Percentiles rank a stretch among this genome's conserved stretches.
Conservation (phyloP, 2,329 filamentous ascomycete genomes). For the Hypomyces perniciosus region DNA sequence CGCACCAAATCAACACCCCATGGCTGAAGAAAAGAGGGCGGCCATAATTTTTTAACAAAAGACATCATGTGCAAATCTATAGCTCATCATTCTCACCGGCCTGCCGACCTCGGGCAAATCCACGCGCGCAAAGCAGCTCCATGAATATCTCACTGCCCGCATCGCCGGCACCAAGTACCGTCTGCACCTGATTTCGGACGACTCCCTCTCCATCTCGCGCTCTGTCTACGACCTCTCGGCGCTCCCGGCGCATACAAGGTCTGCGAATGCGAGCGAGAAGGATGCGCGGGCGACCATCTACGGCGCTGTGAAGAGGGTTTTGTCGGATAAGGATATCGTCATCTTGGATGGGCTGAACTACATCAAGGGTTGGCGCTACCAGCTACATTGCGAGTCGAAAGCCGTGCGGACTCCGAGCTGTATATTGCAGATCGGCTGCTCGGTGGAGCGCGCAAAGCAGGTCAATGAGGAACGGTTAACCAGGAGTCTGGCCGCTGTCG, state of each 20-base stretch:
- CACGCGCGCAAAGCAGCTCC: conserved; percentile 59
- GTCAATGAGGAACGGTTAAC: conserved; percentile 57
- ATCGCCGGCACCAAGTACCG: conserved; percentile 51
- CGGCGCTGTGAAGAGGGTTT: conserved; percentile 69
- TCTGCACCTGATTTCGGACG: conserved; percentile 69
- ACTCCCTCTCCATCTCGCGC: conserved; percentile 62
- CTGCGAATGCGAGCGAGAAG: conserved; percentile 71
- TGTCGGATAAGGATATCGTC: conserved; percentile 68
- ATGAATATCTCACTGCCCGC: conserved; percentile 55
- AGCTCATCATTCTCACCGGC: conserved; percentile 64
- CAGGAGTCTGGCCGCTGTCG: conserved; percentile 5
- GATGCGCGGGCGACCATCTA: conserved; percentile 72
- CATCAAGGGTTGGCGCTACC: conserved; percentile 86
- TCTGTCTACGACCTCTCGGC: conserved; percentile 63
- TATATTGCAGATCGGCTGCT: conserved; percentile 60
- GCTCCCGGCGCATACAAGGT: conserved; percentile 55
- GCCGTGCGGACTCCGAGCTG: conserved; percentile 70
- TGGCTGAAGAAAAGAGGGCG: not conserved
- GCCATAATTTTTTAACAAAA: conserved; percentile 2
- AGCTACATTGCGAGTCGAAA: conserved; percentile 80
- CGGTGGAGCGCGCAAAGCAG: conserved; percentile 43
- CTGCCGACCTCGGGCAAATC: conserved; percentile 65
- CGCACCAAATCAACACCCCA: conserved; percentile 2
- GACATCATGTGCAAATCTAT: conserved; percentile 1
- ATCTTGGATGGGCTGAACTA: conserved; percentile 78